Evolutionary conservation across 805 yeast species (phyloP), one percentile per base, ranked within the genome.

Genomic region (Diddensiella caesifluorescens): DNA sequence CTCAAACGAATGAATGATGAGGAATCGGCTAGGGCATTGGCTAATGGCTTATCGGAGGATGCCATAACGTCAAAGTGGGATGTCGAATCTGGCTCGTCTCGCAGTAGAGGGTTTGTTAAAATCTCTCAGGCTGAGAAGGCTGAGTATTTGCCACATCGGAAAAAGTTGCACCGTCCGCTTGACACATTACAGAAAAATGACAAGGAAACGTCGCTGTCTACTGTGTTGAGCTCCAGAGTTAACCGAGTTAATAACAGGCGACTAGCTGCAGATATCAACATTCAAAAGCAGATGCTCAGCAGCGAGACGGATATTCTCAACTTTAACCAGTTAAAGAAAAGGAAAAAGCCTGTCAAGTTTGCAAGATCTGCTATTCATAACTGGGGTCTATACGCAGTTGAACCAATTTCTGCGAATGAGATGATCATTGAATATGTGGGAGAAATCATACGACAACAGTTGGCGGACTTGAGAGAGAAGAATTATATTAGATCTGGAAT

Each of bases 371-470:
- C 97, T 0, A 92, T 92, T 56, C 98, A 92, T 61, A 87, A 90
- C 57, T 92, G 98, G 98, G 99, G 99, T 0, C 66, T 92, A 29
- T 92, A 88, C 63, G 98, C 99, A 0, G 67, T 85, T 55, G 97
- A 92, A 56, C 95, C 95, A 1, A 92, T 92, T 57, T 84, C 87
- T n/a, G 94, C 92, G 0, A 83, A 80, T 51, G 98, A 92, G 62
- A 90, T 92, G 96, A 88, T 92, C 56, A 90, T 92, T 45, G 99
- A 92, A 62, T 92, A 92, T 55, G 97, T 92, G 3, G 99, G 99
- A 22, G 97, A 92, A 53, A 74, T 94, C 42, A 79, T 92, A 22
- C 71, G 97, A 42, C 96, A 87, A 56, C 95, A 86, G 44, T 90
- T 89, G 30, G 95, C 97, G 1, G 98, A 92, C 54, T 76, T 85